phyloP scores from a whole-genome alignment of 2,329 filamentous ascomycete species.

The Incumbomyces delicatus region DNA sequence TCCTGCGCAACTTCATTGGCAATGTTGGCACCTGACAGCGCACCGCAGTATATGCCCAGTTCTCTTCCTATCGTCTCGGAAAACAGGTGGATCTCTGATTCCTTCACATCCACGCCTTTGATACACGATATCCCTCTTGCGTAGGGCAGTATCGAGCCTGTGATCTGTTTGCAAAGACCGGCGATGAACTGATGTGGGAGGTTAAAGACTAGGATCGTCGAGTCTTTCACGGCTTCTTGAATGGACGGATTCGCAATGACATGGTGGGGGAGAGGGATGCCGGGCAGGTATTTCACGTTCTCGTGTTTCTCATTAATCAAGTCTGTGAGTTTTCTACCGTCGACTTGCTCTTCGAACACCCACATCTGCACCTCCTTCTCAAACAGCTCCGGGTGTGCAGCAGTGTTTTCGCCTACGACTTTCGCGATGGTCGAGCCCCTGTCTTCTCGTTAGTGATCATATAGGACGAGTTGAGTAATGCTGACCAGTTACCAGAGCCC shows the following conservation, averaged over 20 bases:
- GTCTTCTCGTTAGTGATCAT: constrained; percentile 2
- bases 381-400: constrained; percentile 67
- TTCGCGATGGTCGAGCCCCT: constrained; percentile 97
- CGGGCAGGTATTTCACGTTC: constrained; percentile 96
- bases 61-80: constrained; percentile 88
- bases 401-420: constrained; percentile 88
- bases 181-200: constrained; percentile 92
- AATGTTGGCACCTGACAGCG: constrained; percentile 91
- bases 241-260: constrained; percentile 74
- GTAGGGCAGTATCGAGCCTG: constrained; percentile 81
- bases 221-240: constrained; percentile 67
- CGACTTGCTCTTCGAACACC: constrained; percentile 85
- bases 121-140: constrained; percentile 94
- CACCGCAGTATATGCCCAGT: constrained; percentile 91
- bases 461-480: not conserved
- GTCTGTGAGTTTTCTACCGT: constrained; percentile 73
- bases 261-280: constrained; percentile 72
- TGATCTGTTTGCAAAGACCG: constrained; percentile 71
- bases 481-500: constrained; percentile 91
- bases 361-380: constrained; percentile 93
- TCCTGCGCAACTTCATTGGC: constrained; percentile 88
- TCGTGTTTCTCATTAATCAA: constrained; percentile 90
- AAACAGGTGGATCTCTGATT: constrained; percentile 78
- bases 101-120: constrained; percentile 90
- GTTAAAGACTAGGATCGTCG: constrained; percentile 91